These are phyloP conservation scores for Chionographis japonica DNA, from an alignment of 106 monocot genomes.

Conservation along the genomic window DNA sequence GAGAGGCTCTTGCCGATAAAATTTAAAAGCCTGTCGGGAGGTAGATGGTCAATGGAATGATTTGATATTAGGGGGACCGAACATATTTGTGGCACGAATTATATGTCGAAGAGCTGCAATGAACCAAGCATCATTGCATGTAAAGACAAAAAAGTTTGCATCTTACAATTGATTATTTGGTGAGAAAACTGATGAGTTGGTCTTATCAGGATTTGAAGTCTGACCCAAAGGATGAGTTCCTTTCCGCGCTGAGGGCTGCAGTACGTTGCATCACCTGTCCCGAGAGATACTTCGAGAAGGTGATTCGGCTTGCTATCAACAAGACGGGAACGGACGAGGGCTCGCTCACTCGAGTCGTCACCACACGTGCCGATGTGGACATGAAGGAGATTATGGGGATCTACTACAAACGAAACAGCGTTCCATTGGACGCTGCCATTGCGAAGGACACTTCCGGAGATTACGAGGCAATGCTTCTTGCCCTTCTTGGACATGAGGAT, in stretches of 20 bases:
- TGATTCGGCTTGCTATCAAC: slow-evolving; percentile 46
- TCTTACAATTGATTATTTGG: no score
- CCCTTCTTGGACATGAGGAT: slow-evolving; percentile 45
- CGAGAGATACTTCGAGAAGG: slow-evolving; percentile 68
- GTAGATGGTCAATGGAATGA: no score
- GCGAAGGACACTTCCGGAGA: slow-evolving; percentile 59
- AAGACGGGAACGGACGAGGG: slow-evolving; percentile 67
- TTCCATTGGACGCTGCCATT: slow-evolving; percentile 41
- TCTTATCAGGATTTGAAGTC: slow-evolving; percentile 58
- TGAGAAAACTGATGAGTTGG: not conserved
- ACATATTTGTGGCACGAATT: no score
- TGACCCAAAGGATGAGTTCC: slow-evolving; percentile 58
- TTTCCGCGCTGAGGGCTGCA: slow-evolving; percentile 36
- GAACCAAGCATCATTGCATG: no score
- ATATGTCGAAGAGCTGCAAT: no score
- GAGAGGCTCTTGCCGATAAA: no score
- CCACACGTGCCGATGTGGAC: slow-evolving; percentile 69
- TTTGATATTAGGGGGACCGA: no score
- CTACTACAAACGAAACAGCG: slow-evolving; percentile 71
- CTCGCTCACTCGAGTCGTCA: slow-evolving; percentile 58
- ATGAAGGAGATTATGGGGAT: slow-evolving; percentile 44
- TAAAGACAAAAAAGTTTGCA: no score
- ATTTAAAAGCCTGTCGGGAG: no score
- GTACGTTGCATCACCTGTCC: slow-evolving; percentile 48
- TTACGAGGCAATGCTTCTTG: slow-evolving; percentile 61